Evolutionary conservation across 345 rosid genomes (phyloP).

Genomic region (Citrus trifoliata): DNA sequence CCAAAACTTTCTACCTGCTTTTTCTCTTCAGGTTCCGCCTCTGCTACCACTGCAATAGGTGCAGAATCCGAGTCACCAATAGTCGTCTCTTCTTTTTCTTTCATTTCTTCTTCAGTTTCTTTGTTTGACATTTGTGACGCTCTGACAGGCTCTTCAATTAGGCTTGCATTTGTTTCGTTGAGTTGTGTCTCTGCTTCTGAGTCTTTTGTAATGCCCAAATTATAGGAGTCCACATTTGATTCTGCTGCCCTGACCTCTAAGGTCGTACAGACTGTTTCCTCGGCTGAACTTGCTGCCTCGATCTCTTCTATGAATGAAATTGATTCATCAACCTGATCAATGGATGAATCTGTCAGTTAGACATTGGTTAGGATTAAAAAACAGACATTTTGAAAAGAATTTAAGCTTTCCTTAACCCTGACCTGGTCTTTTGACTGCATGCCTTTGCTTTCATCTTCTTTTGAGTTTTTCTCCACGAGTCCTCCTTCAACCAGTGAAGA

Average conservation of each 20-base stretch:
- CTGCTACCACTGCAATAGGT: neutral
- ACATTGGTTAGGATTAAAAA: neutral
- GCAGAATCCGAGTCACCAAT: neutral
- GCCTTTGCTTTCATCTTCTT: slow-evolving; percentile 12
- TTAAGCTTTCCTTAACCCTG: neutral
- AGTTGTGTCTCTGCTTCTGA: slow-evolving; percentile 4
- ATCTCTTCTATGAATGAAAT: slow-evolving; percentile 9
- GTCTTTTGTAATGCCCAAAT: neutral
- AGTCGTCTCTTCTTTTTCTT: neutral
- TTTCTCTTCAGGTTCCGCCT: slow-evolving; percentile 22
- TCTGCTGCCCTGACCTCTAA: slow-evolving; percentile 12
- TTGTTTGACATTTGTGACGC: neutral
- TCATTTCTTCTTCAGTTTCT: slow-evolving; percentile 18
- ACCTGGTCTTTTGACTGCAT: slow-evolving; percentile 20
- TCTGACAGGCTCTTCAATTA: neutral
- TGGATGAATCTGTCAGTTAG: neutral
- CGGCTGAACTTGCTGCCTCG: slow-evolving; percentile 19
- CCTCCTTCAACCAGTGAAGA: neutral
- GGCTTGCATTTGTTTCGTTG: slow-evolving; percentile 8
- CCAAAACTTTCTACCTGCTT: slow-evolving; percentile 14
- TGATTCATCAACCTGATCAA: slow-evolving; percentile 23
- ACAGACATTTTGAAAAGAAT: neutral
- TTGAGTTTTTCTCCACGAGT: neutral
- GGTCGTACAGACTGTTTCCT: slow-evolving; percentile 6
- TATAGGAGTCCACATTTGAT: slow-evolving; percentile 1